Percentiles rank a stretch among this genome's conserved stretches.
Conservation (phyloP, 208 protist species). For the Leptomonas pyrrhocoris region DNA sequence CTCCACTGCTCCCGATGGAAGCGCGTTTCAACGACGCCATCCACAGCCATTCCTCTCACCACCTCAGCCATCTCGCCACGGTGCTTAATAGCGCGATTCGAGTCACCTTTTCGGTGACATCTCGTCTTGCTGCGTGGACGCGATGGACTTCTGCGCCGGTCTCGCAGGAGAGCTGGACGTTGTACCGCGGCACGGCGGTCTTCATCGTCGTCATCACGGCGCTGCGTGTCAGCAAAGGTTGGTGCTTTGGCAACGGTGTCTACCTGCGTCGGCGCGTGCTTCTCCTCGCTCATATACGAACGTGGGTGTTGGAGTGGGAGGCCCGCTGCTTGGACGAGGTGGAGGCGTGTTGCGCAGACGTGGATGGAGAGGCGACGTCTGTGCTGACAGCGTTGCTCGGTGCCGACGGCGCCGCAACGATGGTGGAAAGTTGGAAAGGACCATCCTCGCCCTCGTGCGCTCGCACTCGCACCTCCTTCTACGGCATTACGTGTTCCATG, state of each 20-base stretch:
- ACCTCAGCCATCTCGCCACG: too few relatives aligned
- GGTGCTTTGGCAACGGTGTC: constrained; percentile 28
- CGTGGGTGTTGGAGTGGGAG: constrained; percentile 50
- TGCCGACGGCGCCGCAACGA: not conserved
- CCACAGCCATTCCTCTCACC: too few relatives aligned
- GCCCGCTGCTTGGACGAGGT: constrained; percentile 41
- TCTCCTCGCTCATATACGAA: constrained; percentile 30
- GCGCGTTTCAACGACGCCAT: too few relatives aligned
- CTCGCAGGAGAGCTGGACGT: not conserved
- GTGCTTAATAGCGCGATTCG: not conserved
- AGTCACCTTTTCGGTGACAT: not conserved
- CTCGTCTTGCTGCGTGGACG: not conserved
- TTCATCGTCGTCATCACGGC: constrained; percentile 19
- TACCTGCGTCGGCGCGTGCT: constrained; percentile 47
- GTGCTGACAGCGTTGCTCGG: constrained; percentile 12
- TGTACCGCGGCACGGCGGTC: constrained; percentile 10
- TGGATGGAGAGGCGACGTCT: constrained; percentile 5
- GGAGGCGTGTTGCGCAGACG: constrained; percentile 20
- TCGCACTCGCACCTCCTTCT: not conserved
- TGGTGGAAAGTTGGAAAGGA: not conserved
- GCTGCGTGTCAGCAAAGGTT: constrained; percentile 20
- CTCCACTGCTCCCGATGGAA: too few relatives aligned
- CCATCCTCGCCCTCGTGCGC: not conserved
- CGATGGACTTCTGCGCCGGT: not conserved
- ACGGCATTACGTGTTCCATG: constrained; percentile 36